Conservation (phyloP, 2,329 filamentous ascomycete genomes). For the Colletotrichum phormii region DNA sequence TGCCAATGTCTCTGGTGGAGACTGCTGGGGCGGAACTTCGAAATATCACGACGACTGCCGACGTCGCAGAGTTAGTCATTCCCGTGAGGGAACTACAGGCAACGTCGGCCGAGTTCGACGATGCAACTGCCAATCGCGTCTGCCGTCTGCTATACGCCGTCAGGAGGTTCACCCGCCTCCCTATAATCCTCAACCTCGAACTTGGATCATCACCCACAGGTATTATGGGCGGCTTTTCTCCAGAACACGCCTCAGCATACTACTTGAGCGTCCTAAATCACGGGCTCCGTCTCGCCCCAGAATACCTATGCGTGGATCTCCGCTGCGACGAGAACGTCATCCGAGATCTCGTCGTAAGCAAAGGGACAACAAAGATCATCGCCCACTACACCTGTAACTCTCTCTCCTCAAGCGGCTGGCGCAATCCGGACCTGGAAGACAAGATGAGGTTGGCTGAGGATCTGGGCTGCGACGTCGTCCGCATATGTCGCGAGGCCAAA, state of each 20-base stretch:
- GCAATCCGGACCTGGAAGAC: constrained; percentile 62
- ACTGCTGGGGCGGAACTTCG: constrained; percentile 68
- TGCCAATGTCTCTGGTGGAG: constrained; percentile 70
- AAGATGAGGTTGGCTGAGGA: constrained; percentile 68
- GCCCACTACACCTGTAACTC: constrained; percentile 61
- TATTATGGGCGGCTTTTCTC: constrained; percentile 9
- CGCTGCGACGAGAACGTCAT: constrained; percentile 64
- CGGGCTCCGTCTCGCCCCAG: constrained; percentile 70
- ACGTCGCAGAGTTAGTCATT: constrained; percentile 73
- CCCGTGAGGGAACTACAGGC: constrained; percentile 1
- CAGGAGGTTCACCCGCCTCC: constrained; percentile 70
- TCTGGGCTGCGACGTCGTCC: constrained; percentile 71
- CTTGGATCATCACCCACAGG: constrained; percentile 27
- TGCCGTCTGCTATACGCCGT: constrained; percentile 69
- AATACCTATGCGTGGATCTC: constrained; percentile 72
- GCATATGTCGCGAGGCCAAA: constrained; percentile 67
- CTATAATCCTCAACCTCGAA: constrained; percentile 66
- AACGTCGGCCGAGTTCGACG: constrained; percentile 45
- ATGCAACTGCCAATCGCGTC: constrained; percentile 57
- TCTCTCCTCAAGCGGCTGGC: constrained; percentile 62
- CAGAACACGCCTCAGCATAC: constrained; percentile 41
- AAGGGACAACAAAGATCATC: constrained; percentile 70
- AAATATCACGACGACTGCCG: constrained; percentile 72
- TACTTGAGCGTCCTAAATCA: constrained; percentile 70
- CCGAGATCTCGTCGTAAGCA: constrained; percentile 58